Base-by-base conservation (phyloP, 1,284 basidiomycete genomes). In the Calocybe gambosa region DNA sequence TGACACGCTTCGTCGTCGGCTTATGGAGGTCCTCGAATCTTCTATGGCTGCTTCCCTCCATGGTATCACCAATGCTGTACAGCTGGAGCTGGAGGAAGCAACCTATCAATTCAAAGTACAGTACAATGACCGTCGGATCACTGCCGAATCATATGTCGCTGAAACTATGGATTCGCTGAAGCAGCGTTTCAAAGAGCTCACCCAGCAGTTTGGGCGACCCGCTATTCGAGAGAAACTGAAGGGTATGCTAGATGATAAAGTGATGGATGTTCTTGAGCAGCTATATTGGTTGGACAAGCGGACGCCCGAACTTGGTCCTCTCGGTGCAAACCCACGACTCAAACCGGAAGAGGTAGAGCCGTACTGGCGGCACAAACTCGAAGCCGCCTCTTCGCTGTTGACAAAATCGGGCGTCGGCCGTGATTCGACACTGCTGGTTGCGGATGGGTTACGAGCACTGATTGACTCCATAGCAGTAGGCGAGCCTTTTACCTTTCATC, bases 51-150 rank as follows among this genome's bases (percentile, higher is more conserved):
- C 89, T 0, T 93, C 91, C 34, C 74, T 99, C 8, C 92, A 98
- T 58, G 85, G 89, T 1, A 97, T 99, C 62, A 91, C 92, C 43
- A 97, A 97, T 62, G 91, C 92, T 1, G 95, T 99, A 3, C 93
- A 96, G 59, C 80, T 96, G 28, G 96, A 99, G 65, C 78, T 98
- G 10, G 95, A 99, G 65, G 95, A 98, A 60, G 86, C 95, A 1
- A 85, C 84, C 21, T 99, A 99, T 65, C 94, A 98, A 65, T 99
- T 99, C 80, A 99, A 99, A 67, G 94, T 99, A 0, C 93, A 98
- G 65, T 99, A 99, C 74, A 99, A 99, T 62, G 96, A 99, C 67
- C 82, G 93, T 16, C 80, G 89, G 20, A 90, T 98, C 55, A 89
- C 90, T 0, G 85, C 96, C 9, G 96, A 99, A 65, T 93, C 90